Conservation (phyloP, 208 protist species). For the Crithidia brevicula region DNA sequence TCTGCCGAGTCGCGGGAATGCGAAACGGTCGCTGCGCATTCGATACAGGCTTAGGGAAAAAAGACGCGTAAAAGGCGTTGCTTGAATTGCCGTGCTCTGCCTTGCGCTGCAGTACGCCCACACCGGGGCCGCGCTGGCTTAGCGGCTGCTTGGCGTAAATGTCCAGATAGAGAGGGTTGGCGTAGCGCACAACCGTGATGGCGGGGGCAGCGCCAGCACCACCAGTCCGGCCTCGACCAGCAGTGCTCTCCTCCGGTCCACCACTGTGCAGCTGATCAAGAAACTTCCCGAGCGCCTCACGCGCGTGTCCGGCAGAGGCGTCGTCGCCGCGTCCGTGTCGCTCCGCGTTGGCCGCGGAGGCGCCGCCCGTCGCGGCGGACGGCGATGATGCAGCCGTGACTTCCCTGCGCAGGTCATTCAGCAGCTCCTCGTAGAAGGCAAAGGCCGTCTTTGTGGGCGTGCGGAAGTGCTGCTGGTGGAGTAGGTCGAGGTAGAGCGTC, state of each 20-base stretch:
- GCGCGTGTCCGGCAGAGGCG: slow-evolving; percentile 22
- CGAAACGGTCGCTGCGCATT: slow-evolving; percentile 52
- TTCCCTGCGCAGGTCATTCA: slow-evolving; percentile 42
- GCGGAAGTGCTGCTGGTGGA: slow-evolving; percentile 46
- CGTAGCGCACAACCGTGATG: slow-evolving; percentile 38
- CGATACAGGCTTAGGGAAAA: slow-evolving; percentile 58
- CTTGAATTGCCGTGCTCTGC: slow-evolving; percentile 20
- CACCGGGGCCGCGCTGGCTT: slow-evolving; percentile 55
- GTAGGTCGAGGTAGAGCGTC: slow-evolving; percentile 55
- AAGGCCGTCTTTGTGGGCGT: slow-evolving; percentile 45
- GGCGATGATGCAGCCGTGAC: slow-evolving; percentile 13
- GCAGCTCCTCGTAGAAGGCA: slow-evolving; percentile 54
- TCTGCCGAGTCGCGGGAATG: slow-evolving; percentile 45
- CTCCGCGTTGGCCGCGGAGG: neutral
- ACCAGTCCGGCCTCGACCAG: neutral
- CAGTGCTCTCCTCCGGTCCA: slow-evolving; percentile 1
- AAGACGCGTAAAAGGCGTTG: slow-evolving; percentile 28
- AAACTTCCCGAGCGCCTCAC: slow-evolving; percentile 49
- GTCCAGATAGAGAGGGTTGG: slow-evolving; percentile 34
- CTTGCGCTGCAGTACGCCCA: slow-evolving; percentile 52
- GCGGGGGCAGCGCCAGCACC: slow-evolving; percentile 12
- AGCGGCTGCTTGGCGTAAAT: slow-evolving; percentile 50
- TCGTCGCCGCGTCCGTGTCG: neutral
- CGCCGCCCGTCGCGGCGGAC: neutral
- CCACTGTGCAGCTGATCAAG: slow-evolving; percentile 46